Evolutionary conservation across 2,329 filamentous ascomycete species (phyloP).

Genomic region (Ramularia endophylla): DNA sequence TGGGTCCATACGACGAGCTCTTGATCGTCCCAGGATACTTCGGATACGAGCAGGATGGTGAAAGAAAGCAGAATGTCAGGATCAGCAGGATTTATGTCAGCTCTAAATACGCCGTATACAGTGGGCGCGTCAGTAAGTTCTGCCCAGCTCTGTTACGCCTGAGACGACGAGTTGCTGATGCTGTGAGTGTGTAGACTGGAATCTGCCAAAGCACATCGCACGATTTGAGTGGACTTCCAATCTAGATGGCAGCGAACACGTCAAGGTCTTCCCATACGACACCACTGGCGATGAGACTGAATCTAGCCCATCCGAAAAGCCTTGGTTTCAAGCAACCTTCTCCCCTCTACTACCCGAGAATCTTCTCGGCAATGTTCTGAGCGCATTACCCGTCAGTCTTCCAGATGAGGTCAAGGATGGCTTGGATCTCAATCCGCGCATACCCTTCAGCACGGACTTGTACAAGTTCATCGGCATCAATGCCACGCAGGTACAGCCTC

Average conservation of each 20-base stretch:
- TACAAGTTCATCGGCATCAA: slow-evolving; percentile 15
- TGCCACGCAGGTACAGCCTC: slow-evolving; percentile 13
- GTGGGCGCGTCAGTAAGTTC: slow-evolving; percentile 10
- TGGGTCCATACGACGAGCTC: slow-evolving; percentile 19
- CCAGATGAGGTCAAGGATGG: too few species aligned
- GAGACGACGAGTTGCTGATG: too few species aligned
- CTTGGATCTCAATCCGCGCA: slow-evolving; percentile 3
- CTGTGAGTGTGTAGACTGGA: slow-evolving; percentile 13
- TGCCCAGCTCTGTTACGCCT: neutral
- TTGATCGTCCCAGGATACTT: slow-evolving; percentile 17
- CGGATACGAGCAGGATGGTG: slow-evolving; percentile 7
- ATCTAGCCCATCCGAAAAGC: slow-evolving; percentile 6
- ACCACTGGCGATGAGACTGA: slow-evolving; percentile 6
- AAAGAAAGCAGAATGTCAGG: slow-evolving; percentile 5
- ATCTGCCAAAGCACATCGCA: slow-evolving; percentile 20
- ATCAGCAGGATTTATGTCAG: slow-evolving; percentile 18
- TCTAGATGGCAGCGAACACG: slow-evolving; percentile 9
- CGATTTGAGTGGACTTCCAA: slow-evolving; percentile 17
- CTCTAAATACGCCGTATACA: slow-evolving; percentile 17
- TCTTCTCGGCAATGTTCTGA: slow-evolving; percentile 1
- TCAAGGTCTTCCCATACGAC: slow-evolving; percentile 17
- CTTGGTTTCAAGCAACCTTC: slow-evolving; percentile 17
- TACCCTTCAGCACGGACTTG: slow-evolving; percentile 13
- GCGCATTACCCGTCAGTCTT: too few species aligned
- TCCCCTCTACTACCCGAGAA: slow-evolving; percentile 10